These are phyloP conservation scores for Paxillus involutus DNA, from an alignment of 768 basidiomycete species.

Conservation along the genomic window DNA sequence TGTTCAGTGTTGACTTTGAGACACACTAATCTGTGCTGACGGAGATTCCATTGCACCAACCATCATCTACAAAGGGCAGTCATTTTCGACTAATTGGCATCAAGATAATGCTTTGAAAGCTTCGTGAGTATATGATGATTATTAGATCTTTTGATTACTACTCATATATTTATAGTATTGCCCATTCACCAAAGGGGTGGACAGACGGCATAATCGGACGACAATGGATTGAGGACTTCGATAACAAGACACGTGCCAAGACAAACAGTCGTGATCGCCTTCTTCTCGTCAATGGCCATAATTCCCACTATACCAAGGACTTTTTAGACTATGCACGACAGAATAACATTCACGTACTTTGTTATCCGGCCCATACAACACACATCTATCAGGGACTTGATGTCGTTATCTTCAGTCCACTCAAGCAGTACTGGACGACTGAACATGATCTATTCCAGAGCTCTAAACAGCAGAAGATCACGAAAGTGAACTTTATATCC, in stretches of 20 bases:
- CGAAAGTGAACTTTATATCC: conserved; percentile 5
- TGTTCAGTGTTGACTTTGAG: no score
- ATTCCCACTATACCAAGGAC: conserved; percentile 36
- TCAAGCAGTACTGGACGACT: conserved; percentile 31
- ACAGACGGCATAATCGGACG: conserved; percentile 27
- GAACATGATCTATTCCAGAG: conserved; percentile 10
- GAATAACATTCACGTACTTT: conserved; percentile 39
- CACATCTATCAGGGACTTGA: conserved; percentile 40
- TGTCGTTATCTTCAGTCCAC: conserved; percentile 32
- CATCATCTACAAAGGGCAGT: no score
- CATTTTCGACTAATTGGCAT: no score
- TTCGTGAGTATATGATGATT: no score
- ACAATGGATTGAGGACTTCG: conserved; percentile 30
- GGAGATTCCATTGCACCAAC: no score
- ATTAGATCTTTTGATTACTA: not conserved
- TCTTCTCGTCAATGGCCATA: conserved; percentile 47
- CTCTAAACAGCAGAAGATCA: not conserved
- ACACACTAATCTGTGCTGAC: no score
- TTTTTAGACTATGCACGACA: conserved; percentile 39
- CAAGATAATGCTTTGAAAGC: no score
- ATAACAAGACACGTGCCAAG: conserved; percentile 33
- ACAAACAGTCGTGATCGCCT: conserved; percentile 27
- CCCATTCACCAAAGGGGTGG: conserved; percentile 19
- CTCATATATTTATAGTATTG: conserved; percentile 1
- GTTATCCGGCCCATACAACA: conserved; percentile 33